These are phyloP conservation scores for Tetrahymena thermophila DNA, from an alignment of 73 alveolate species.

Conservation along the genomic window DNA sequence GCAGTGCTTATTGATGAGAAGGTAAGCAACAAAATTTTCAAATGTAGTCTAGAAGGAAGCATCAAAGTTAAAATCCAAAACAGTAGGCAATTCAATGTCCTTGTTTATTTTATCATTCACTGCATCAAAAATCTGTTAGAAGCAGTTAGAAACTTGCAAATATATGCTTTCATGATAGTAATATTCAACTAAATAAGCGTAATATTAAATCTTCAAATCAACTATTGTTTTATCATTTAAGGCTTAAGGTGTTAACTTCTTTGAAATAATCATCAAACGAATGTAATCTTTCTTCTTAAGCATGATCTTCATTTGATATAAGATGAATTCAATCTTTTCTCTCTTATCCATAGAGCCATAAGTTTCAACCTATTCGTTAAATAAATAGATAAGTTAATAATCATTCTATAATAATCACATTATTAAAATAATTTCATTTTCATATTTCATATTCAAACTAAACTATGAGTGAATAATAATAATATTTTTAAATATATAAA, in stretches of 20 bases:
- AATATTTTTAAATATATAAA: no score
- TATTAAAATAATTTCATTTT: no score
- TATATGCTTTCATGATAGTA: slow-evolving; percentile 76
- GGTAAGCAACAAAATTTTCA: slow-evolving; percentile 52
- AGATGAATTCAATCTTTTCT: slow-evolving; percentile 83
- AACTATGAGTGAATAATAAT: no score
- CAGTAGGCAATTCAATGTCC: slow-evolving; percentile 3
- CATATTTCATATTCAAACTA: no score
- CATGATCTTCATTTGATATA: slow-evolving; percentile 78
- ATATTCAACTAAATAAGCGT: slow-evolving; percentile 63
- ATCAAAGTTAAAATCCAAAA: slow-evolving; percentile 29
- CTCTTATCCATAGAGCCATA: slow-evolving; percentile 87
- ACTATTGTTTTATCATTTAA: slow-evolving; percentile 78
- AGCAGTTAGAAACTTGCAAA: slow-evolving; percentile 73
- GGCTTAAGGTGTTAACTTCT: slow-evolving; percentile 70
- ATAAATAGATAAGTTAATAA: background rate
- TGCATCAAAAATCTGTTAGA: slow-evolving; percentile 61
- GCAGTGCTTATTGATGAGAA: slow-evolving; percentile 49
- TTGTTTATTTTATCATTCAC: slow-evolving; percentile 45
- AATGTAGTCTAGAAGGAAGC: slow-evolving; percentile 40
- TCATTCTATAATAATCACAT: no score
- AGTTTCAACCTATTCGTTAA: slow-evolving; percentile 59
- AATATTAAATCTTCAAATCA: slow-evolving; percentile 66
- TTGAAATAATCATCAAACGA: slow-evolving; percentile 67
- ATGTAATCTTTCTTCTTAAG: slow-evolving; percentile 74